A percentile compares a stretch with the other conserved stretches of the same genome.
Evolutionary conservation across 2,329 filamentous ascomycete species (phyloP).

Genomic region (Fusarium sp.): DNA sequence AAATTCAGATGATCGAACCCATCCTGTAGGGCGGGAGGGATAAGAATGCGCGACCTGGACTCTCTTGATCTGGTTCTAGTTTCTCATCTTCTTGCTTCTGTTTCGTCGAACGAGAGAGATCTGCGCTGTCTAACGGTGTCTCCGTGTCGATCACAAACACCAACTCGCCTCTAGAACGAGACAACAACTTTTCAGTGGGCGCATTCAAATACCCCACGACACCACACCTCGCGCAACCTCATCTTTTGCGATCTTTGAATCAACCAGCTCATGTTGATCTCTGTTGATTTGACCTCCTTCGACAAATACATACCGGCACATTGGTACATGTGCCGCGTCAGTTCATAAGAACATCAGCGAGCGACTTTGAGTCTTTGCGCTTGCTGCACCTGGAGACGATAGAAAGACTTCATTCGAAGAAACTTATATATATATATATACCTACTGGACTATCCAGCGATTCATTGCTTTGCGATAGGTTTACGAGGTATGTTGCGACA

Average conservation of each 20-base stretch:
- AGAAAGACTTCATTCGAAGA: conserved; percentile 66
- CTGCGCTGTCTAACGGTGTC: conserved; percentile 33
- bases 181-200: conserved; percentile 9
- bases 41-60: conserved; percentile 15
- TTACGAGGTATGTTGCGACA: conserved; percentile 32
- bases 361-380: conserved; percentile 78
- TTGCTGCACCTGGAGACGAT: conserved; percentile 65
- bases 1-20: conserved; percentile 41
- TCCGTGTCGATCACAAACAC: conserved; percentile 25
- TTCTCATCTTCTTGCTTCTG: conserved; percentile 3
- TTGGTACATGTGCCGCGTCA: conserved; percentile 59
- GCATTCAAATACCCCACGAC: conserved; percentile 36
- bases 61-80: conserved; percentile 6
- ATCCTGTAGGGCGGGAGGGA: conserved; percentile 3
- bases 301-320: conserved; percentile 51
- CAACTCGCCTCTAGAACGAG: conserved; percentile 27
- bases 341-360: conserved; percentile 62
- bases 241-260: neutral
- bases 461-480: conserved; percentile 17
- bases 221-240: conserved; percentile 5
- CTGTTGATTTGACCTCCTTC: conserved; percentile 26
- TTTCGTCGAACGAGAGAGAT: conserved; percentile 18
- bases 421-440: neutral
- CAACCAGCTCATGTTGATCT: conserved; percentile 40
- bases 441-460: neutral